Conservation (phyloP, 2,329 filamentous ascomycete genomes). For the Juglanconis oblonga region DNA sequence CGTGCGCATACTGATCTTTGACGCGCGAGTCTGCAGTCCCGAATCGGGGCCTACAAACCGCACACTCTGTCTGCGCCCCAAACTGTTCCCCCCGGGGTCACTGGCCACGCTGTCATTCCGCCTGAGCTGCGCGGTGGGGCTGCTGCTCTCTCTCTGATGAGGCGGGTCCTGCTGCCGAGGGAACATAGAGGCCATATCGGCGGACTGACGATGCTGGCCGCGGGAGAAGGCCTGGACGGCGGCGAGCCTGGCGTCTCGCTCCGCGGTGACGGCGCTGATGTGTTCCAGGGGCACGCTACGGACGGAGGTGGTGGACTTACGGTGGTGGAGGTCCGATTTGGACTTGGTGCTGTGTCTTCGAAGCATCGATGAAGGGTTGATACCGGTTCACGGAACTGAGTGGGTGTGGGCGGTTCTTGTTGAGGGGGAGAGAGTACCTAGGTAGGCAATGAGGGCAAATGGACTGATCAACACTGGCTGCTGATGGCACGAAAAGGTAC, state of each 20-base stretch:
- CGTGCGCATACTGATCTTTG: slow-evolving; percentile 11
- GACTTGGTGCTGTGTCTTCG: slow-evolving; percentile 46
- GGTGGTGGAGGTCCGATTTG: slow-evolving; percentile 43
- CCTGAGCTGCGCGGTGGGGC: slow-evolving; percentile 3
- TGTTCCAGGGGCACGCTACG: slow-evolving; percentile 45
- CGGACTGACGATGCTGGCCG: slow-evolving; percentile 40
- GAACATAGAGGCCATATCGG: slow-evolving; percentile 31
- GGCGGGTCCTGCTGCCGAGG: slow-evolving; percentile 25
- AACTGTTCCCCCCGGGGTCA: slow-evolving; percentile 21
- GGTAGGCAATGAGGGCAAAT: no score
- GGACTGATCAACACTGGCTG: no score
- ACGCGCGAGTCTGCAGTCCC: slow-evolving; percentile 15
- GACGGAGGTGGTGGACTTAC: slow-evolving; percentile 52
- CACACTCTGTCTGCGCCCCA: slow-evolving; percentile 52
- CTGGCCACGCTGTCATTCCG: slow-evolving; percentile 22
- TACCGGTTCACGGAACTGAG: no score
- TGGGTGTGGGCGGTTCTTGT: no score
- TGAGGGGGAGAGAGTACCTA: no score
- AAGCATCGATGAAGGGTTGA: slow-evolving; percentile 37
- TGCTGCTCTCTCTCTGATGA: slow-evolving; percentile 14
- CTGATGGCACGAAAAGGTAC: no score
- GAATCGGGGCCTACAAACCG: slow-evolving; percentile 42
- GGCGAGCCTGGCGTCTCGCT: slow-evolving; percentile 60
- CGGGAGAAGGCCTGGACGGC: slow-evolving; percentile 59
- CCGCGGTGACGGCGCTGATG: slow-evolving; percentile 47